Base-by-base conservation (phyloP, 2,329 filamentous ascomycete species). In the Aspergillus proliferans region DNA sequence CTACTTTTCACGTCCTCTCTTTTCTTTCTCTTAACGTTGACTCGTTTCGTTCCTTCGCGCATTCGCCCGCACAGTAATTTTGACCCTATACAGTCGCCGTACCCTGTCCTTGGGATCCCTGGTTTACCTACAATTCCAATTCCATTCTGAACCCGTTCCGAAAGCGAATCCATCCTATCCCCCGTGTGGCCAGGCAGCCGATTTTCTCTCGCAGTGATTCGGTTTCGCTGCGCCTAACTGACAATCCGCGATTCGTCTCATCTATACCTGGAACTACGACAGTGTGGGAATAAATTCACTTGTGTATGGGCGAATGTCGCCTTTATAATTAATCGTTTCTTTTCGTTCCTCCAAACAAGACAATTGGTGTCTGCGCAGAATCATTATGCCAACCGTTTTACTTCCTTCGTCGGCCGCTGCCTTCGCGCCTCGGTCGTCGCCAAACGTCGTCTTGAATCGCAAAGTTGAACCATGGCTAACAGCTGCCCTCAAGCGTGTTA, bases 391-490 rank as follows among this genome's bases (percentile, higher is more conserved):
- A 69, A 87, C 90, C 65, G 86, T 93, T 78, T 79, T 98, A 70
- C 78, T 98, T 62, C 93, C 93, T 61, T 92, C 92, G 55, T 97
- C 93, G 64, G 93, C 93, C 59, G 90, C 91, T 54, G 92, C 93
- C 65, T 98, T 97, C 77, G 92, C 92, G 62, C 92, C 92, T 61
- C 83, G 93, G 65, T 89, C 89, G 44, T 90, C 88, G 22, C 92
- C 95, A 71, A 97, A 94, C 69, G 88, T 98, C 60, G 93, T 98
- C 52, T 79, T 98, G 63, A 87, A 85, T 65, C 86, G 86, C 68
- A 95, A 93, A 76, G 84, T 94, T 64, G 91, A 96, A 75, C 87
- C 90, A 52, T 98, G 93, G 93, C 81, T 97, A 72, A 98, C 93
- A 33, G 88, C 91, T 67, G 95, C 91, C 9, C 79, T 98, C 64